Evolutionary conservation across 2,329 filamentous ascomycete genomes (phyloP), one percentile per base, ranked within the genome.

Genomic region (Fusarium luffae): DNA sequence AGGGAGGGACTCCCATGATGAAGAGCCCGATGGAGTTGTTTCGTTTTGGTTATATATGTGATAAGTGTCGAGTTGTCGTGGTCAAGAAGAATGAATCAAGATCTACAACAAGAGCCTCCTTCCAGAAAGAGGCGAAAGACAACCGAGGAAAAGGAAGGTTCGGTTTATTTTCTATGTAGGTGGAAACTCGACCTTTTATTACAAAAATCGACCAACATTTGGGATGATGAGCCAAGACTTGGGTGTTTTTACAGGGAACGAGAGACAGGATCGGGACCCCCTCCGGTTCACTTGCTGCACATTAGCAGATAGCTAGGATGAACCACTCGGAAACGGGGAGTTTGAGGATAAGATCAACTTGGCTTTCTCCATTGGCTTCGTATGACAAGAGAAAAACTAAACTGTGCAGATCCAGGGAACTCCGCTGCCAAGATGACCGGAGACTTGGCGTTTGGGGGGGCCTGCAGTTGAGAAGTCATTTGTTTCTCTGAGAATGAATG

Each of bases 361-460:
- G 61, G 51, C 40, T 27, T 27, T 59, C 54, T 63, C 61, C 65
- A 43, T 71, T 37, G 63, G 52, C 50, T 64, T 48, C 54, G 62
- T 63, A 59, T 54, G 51, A 61, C 51, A 41, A 61, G 67, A 59
- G 54, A 66, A 28, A 41, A 18, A 42, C 43, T 28, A 52, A 52
- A 42, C 34, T 42, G 23, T 42, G 34, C 49, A 37, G 37, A 52
- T 52, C 23, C 32, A 51, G 34, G 32, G 49, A 14, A 43, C 67
- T 71, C 63, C 63, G 59, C 63, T 71, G 70, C 70, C 70, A 72
- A 72, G 70, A n/a, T 54, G 56, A 61, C 63, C 19, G 55, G 67
- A 52, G 54, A 60, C 70, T 72, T 72, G 70, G 70, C 70, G 56
- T 14, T 19, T 68, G 54, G 55, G 40, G 43, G 19, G 34, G 49